A percentile compares a stretch with the other conserved stretches of the same genome.
These are phyloP conservation scores for Fomitopsis pinicola DNA, from an alignment of 1,284 basidiomycete species.

Conservation along the genomic window DNA sequence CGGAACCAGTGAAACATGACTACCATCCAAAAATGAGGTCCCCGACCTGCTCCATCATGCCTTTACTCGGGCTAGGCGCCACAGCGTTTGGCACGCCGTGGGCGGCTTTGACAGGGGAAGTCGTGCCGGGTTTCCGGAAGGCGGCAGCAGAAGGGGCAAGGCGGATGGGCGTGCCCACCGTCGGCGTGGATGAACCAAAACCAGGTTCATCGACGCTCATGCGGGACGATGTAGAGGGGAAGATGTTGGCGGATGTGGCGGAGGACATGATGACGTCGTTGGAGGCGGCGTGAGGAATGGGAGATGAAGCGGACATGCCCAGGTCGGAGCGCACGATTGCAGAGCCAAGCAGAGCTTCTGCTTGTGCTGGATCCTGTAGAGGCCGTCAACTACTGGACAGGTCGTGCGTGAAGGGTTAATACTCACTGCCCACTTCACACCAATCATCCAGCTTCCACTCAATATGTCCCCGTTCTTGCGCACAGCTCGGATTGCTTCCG, in stretches of 20 bases:
- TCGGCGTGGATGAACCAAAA: conserved; percentile 22
- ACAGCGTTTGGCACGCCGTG: conserved; percentile 5
- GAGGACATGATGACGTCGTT: conserved; percentile 8
- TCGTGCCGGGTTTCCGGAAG: conserved; percentile 44
- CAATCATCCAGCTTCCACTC: conserved; percentile 74
- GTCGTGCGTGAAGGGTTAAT: background rate
- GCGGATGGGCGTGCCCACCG: conserved; percentile 51
- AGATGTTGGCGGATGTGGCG: conserved; percentile 18
- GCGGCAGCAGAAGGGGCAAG: conserved; percentile 67
- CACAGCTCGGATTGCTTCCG: conserved; percentile 70
- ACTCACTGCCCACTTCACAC: conserved; percentile 75
- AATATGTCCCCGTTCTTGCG: conserved; percentile 76
- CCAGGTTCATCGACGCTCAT: conserved; percentile 19
- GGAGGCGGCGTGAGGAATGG: background rate
- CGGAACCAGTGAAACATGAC: background rate
- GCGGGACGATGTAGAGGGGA: conserved; percentile 10
- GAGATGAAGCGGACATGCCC: background rate
- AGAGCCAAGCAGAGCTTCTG: conserved; percentile 49
- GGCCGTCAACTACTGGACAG: background rate
- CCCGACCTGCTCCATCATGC: conserved; percentile 66
- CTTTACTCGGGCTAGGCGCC: conserved; percentile 38
- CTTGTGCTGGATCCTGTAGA: conserved; percentile 52
- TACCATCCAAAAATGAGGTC: conserved; percentile 77
- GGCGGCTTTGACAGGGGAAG: background rate
- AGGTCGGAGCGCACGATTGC: conserved; percentile 19